These are phyloP conservation scores for Botryotinia narcissicola DNA, from an alignment of 2,329 filamentous ascomycete species.

Conservation along the genomic window DNA sequence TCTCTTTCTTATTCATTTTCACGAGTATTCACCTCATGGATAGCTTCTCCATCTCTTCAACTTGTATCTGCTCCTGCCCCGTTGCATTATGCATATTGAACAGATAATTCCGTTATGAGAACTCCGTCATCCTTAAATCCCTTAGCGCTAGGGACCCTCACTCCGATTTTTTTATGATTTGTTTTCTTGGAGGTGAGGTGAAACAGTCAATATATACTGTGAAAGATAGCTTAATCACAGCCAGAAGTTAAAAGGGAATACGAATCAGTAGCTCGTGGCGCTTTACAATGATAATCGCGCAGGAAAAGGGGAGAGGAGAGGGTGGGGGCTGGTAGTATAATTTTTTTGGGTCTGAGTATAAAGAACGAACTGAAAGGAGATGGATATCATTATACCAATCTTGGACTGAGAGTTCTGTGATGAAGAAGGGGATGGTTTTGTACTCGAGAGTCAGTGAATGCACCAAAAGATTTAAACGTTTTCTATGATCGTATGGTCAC, in stretches of 20 bases:
- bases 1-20: not conserved
- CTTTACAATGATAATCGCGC: not conserved
- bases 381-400: not conserved
- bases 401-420: too few relatives aligned
- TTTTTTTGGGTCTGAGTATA: not conserved
- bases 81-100: rapidly evolving
- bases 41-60: not conserved
- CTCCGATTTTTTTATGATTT: not conserved
- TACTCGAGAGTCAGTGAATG: not conserved
- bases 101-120: not conserved
- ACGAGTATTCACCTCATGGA: not conserved
- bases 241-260: not conserved
- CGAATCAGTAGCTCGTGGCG: not conserved
- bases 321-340: too few relatives aligned
- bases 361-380: not conserved
- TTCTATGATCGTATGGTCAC: not conserved
- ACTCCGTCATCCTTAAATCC: not conserved
- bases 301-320: too few relatives aligned
- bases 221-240: rapidly evolving
- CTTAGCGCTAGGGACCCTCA: rapidly evolving
- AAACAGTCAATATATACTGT: not conserved
- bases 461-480: not conserved
- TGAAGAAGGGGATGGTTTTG: too few relatives aligned
- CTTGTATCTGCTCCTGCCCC: rapidly evolving
- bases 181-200: not conserved